Base-by-base conservation (phyloP, 1,284 basidiomycete species). In the Ceratobasidium sp. region DNA sequence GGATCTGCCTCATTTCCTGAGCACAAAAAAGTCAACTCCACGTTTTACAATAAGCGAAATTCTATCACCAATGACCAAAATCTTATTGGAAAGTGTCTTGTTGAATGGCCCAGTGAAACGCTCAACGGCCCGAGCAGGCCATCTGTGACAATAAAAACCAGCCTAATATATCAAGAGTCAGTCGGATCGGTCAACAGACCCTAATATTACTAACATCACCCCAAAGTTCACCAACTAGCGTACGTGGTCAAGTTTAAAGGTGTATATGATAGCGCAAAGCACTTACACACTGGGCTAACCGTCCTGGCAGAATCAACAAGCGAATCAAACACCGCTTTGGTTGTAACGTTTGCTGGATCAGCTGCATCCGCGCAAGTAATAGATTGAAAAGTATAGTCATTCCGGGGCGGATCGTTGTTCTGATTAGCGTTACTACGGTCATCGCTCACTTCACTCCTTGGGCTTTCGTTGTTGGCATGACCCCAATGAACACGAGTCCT, bases 1-100 rank as follows among this genome's bases (percentile, higher is more conserved):
- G 72, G 72, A 45, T 73, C 72, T 3, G 69, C 72, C 26, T 52
- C 26, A 30, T 73, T 73, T 4, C 70, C 67, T 61, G 72, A 50
- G 46, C 46, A 4, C 5, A 18, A 18, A 50, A 18, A 18, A 5
- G 6, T n/a, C 23, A 50, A 50, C 6, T n/a, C n/a, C n/a, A n/a
- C n/a, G n/a, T n/a, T n/a, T n/a, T n/a, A n/a, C n/a, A n/a, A 50
- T 6, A 26, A 6, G 16, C 16, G 6, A 6, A 26, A 50, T 50
- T 4, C 16, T 6, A 6, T 5, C n/a, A 50, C 46, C 46, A 50
- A 50, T 50, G 6, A 50, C 46, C 14, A 73, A 23, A 32, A 73
- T 73, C 21, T 72, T 50, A 26, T 71, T 73, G 12, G 23, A 4
- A 1, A 60, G 53, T 48, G 18, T 69, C 14, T 32, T 21, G 46